Base-by-base conservation (phyloP, 2,329 filamentous ascomycete genomes). In the Colletotrichum sp. region DNA sequence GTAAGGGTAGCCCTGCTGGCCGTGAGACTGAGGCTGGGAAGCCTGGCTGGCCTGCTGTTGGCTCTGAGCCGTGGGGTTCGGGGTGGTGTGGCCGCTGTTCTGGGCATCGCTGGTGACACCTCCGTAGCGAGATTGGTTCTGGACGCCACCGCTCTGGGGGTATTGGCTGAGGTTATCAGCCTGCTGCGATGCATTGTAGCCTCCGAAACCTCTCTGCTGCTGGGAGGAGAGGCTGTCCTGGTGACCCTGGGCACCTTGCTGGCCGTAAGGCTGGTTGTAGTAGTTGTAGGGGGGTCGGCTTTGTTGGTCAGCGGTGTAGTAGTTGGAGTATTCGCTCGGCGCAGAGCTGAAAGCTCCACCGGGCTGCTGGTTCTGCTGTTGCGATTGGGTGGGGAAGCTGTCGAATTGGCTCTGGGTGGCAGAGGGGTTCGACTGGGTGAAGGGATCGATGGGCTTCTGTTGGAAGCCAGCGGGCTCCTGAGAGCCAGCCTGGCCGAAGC, bases 21-120 rank as follows among this genome's bases (percentile, higher is more conserved):
- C 84, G 75, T 87, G 85, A 30, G 85, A 83, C 79, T 87, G 87
- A 21, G 85, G 86, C 81, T 88, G 87, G 69, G 86, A 84, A 63
- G 84, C 84, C 57, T 86, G 86, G n/a, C 80, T 84, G 34, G 82
- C 84, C 73, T 82, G 85, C 79, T 86, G 85, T 80, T 91, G 90
- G 63, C 86, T 86, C 81, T 91, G 90, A 13, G 87, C 86, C 55
- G 93, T 90, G 32, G 96, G 96, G 86, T 98, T 97, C 43, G 96
- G 96, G 4, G 96, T 98, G 81, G 94, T 96, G 84, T 97, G 94
- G 60, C 96, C 96, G 83, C 95, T 98, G 87, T 94, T 95, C 81
- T 96, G 94, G 77, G 91, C 90, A 71, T 98, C 95, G 77, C 92
- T 88, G 76, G 89, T 86, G 34, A 88, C 85, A 63, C 87, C 87